Evolutionary conservation across 2,329 filamentous ascomycete species (phyloP), one percentile per base, ranked within the genome.

Genomic region (Cordyceps militaris): DNA sequence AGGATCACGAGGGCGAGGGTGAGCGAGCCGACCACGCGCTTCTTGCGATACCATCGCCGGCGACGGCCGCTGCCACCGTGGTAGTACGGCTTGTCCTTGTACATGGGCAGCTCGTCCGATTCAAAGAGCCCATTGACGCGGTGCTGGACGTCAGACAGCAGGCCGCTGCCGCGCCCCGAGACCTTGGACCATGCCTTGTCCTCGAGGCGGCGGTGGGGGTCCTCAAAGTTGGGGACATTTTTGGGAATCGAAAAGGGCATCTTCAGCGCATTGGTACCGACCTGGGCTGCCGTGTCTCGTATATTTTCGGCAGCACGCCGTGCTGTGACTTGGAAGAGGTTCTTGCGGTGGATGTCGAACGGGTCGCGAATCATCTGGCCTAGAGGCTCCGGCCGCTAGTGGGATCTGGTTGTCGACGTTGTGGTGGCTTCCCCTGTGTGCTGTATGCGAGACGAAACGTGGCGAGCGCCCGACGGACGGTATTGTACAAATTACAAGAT

Each of bases 1-100:
- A 87, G 52, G 30, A 78, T 65, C 28, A 91, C 65, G 21, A 87
- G 62, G 9, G 81, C 71, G 34, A 89, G 62, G 6, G 79, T 72
- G 24, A 81, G 61, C 44, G 81, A 68, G 2, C 73, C 77, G 23
- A 83, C 60, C 59, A 87, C 77, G 74, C 87, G 89, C 66, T 82
- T 81, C 70, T 80, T 81, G 75, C 83, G 86, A 64, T 83, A 73
- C 34, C 83, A 78, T 53, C 78, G 78, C 61, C 79, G 77, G 65
- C 82, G 81, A 64, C 81, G 78, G 60, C 82, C 83, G 34, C 79
- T n/a, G n/a, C n/a, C 75, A 44, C 82, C 78, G 66, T 89, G 86
- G 52, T 79, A 80, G 69, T 89, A 94, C n/a, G 94, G 94, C 72
- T 99, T 99, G 75, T 99, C 94, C 74, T 99, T 99, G 77, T 99